phyloP scores from a whole-genome alignment of 202 grass and related monocot genomes.

The Panicum virgatum region DNA sequence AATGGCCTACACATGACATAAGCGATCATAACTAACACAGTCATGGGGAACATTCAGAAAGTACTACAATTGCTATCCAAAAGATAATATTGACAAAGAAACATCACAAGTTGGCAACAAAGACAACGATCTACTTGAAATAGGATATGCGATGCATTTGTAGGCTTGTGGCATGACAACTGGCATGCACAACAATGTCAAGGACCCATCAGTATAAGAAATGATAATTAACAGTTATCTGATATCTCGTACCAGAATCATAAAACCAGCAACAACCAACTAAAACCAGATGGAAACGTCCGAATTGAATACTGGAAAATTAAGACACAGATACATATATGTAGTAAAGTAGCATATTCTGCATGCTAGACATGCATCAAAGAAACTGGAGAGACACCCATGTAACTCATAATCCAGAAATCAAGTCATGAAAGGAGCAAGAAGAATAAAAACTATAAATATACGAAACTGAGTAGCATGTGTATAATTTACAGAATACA shows the following conservation, averaged over 20 bases:
- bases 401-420: neutral
- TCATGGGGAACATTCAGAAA: neutral
- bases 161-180: neutral
- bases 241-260: neutral
- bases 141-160: neutral
- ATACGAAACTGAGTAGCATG: neutral
- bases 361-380: neutral
- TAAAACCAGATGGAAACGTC: slow-evolving; percentile 1
- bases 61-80: neutral
- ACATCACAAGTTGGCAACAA: neutral
- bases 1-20: slow-evolving; percentile 59
- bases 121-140: neutral
- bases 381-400: neutral
- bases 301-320: neutral
- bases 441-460: neutral
- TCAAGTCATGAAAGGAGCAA: neutral
- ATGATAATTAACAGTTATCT: neutral
- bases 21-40: slow-evolving; percentile 4
- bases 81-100: neutral
- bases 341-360: neutral
- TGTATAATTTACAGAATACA: neutral
- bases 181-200: neutral
- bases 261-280: neutral
- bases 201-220: neutral
- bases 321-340: neutral